phyloP scores from a whole-genome alignment of 2,329 filamentous ascomycete species.

The Fonsecaea multimorphosa region DNA sequence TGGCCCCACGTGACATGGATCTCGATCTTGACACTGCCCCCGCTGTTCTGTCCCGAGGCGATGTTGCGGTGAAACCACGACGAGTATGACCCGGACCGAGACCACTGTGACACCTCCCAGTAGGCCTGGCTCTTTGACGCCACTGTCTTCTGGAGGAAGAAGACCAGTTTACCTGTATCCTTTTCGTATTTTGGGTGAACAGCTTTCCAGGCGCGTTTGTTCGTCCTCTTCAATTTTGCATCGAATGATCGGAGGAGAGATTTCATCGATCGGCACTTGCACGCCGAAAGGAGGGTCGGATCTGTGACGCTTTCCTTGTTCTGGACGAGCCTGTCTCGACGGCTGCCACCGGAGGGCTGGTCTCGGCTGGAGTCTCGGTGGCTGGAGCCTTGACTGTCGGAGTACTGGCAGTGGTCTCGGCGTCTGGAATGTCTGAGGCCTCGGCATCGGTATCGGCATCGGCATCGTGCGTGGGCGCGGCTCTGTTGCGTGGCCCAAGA shows the following conservation, averaged over 20 bases:
- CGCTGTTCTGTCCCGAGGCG: not conserved
- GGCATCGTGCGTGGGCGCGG: not conserved
- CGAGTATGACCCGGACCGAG: not conserved
- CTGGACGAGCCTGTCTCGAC: not conserved
- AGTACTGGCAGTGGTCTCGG: too few species aligned
- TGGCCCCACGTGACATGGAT: not conserved
- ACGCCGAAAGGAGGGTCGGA: not conserved
- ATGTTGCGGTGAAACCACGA: not conserved
- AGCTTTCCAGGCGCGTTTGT: not conserved
- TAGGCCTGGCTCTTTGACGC: not conserved
- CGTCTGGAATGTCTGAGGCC: too few species aligned
- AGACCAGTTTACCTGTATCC: not conserved
- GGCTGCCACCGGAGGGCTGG: too few species aligned
- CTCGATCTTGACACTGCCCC: not conserved
- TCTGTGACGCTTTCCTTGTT: not conserved
- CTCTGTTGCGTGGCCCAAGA: not conserved
- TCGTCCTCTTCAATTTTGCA: not conserved
- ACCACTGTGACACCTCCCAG: too few species aligned
- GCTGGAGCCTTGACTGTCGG: too few species aligned
- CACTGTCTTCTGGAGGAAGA: not conserved
- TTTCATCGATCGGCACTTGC: not conserved
- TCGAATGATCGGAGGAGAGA: not conserved
- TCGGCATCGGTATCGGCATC: not conserved
- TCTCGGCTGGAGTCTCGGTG: too few species aligned
- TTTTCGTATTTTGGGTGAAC: not conserved